Conservation (phyloP, 1,284 basidiomycete species). For the Bjerkandera adusta region DNA sequence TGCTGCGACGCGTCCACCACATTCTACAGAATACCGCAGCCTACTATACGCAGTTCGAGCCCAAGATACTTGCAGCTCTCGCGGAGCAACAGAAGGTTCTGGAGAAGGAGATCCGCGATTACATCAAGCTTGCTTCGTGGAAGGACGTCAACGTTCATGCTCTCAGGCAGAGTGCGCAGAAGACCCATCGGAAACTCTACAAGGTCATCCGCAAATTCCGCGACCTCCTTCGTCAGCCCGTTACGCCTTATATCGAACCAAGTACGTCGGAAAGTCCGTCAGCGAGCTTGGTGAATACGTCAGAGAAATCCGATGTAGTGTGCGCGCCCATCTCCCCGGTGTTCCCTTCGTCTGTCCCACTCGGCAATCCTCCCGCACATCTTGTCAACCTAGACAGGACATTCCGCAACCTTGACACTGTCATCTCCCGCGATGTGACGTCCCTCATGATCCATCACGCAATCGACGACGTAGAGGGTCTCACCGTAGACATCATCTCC, state of each 20-base stretch:
- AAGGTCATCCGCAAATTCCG: conserved; percentile 91
- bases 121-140: conserved; percentile 97
- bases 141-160: conserved; percentile 97
- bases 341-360: conserved; percentile 14
- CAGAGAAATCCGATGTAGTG: too few species aligned
- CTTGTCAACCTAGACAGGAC: conserved; percentile 44
- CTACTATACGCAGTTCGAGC: conserved; percentile 68
- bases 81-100: conserved; percentile 57
- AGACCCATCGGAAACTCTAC: conserved; percentile 91
- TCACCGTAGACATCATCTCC: conserved; percentile 77
- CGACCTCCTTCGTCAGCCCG: conserved; percentile 81
- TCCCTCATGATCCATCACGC: conserved; percentile 39
- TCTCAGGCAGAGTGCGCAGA: conserved; percentile 88
- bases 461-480: conserved; percentile 49
- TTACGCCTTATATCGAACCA: conserved; percentile 41
- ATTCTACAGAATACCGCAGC: conserved; percentile 67
- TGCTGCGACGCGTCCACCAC: conserved; percentile 48
- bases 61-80: conserved; percentile 52
- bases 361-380: conserved; percentile 29
- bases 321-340: neutral
- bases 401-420: conserved; percentile 43
- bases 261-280: conserved; percentile 19
- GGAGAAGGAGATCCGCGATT: conserved; percentile 82
- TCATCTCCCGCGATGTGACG: conserved; percentile 43
- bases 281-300: too few species aligned